Evolutionary conservation across 345 rosid species (phyloP).

Genomic region (Turnera subulata): DNA sequence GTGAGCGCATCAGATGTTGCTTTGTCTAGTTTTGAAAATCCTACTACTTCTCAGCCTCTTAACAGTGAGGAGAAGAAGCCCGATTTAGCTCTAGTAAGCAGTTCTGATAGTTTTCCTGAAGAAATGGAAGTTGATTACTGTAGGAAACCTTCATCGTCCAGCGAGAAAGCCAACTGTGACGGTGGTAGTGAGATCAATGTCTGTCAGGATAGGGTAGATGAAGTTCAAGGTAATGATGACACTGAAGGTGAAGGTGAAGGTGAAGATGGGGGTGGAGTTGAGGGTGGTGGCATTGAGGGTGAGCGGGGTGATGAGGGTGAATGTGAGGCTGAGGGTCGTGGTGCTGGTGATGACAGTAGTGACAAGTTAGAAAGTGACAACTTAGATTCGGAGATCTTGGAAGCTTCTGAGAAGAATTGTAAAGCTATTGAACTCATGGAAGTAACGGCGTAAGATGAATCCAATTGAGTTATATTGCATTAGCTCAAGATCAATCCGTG

Average conservation of each 20-base stretch:
- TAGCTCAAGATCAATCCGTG: constrained; percentile 27
- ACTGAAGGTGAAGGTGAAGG: constrained; percentile 29
- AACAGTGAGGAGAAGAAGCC: constrained; percentile 25
- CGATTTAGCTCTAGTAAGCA: constrained; percentile 21
- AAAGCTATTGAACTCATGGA: constrained; percentile 36
- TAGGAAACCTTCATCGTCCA: constrained; percentile 23
- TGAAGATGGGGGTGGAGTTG: too few species aligned
- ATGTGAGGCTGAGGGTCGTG: too few species aligned
- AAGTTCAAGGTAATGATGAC: constrained; percentile 27
- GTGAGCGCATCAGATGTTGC: constrained; percentile 20
- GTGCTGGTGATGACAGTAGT: constrained; percentile 16
- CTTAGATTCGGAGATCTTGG: constrained; percentile 31
- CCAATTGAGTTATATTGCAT: constrained; percentile 10
- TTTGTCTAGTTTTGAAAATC: constrained; percentile 13
- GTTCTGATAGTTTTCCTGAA: constrained; percentile 26
- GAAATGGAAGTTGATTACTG: constrained; percentile 29
- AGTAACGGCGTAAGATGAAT: constrained; percentile 36
- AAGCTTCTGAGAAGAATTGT: constrained; percentile 34
- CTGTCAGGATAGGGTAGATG: constrained; percentile 5
- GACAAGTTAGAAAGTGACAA: constrained; percentile 27
- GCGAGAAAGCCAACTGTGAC: constrained; percentile 33
- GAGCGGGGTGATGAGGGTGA: too few species aligned
- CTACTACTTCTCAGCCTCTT: constrained; percentile 15
- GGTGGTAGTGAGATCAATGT: constrained; percentile 18
- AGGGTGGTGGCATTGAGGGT: too few species aligned